Conservation (phyloP, 2,329 filamentous ascomycete genomes). For the Phaeosphaeria sp. region DNA sequence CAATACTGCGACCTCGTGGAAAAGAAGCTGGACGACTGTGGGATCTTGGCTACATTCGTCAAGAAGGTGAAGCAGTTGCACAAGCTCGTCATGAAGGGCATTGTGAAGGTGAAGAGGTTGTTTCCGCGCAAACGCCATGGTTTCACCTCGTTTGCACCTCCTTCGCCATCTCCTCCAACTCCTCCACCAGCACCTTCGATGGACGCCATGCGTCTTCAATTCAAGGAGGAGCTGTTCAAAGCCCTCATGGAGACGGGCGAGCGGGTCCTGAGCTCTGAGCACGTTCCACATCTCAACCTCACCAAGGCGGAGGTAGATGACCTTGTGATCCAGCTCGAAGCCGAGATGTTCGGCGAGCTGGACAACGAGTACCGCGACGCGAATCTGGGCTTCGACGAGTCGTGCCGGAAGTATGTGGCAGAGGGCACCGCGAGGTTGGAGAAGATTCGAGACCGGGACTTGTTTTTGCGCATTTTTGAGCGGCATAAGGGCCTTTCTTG, state of each 20-base stretch:
- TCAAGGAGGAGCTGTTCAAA: not conserved
- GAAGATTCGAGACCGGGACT: not conserved
- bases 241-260: not conserved
- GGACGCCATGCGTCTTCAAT: not conserved
- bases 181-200: not conserved
- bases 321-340: not conserved
- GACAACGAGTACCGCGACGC: not conserved
- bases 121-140: not conserved
- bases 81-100: not conserved
- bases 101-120: not conserved
- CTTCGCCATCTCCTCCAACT: not conserved
- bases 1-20: not conserved
- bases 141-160: not conserved
- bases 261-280: not conserved
- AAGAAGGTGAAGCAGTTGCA: not conserved
- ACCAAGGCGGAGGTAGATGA: not conserved
- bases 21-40: not conserved
- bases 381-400: not conserved
- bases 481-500: not conserved
- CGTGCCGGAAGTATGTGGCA: not conserved
- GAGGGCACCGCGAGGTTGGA: not conserved
- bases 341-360: not conserved
- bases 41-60: not conserved
- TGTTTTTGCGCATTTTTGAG: not conserved
- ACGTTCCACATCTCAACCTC: not conserved